phyloP scores from a whole-genome alignment of 1,284 basidiomycete species.

The Schizopora paradoxa region DNA sequence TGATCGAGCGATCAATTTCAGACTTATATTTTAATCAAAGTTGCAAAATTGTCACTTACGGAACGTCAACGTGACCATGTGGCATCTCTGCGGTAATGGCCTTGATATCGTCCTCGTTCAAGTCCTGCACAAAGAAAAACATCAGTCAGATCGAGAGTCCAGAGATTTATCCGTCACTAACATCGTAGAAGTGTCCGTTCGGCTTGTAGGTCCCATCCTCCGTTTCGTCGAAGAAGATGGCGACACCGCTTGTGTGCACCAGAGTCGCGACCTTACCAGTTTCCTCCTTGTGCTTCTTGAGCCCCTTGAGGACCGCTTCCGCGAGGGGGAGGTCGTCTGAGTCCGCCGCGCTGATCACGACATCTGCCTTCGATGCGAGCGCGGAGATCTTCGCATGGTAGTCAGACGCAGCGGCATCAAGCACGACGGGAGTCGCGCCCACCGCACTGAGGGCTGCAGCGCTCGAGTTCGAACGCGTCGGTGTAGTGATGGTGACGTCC shows the following conservation, averaged over 20 bases:
- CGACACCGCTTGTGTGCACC: conserved; percentile 23
- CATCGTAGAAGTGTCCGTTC: conserved; percentile 21
- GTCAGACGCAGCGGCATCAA: no score
- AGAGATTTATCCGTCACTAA: conserved; percentile 9
- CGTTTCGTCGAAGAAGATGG: conserved; percentile 16
- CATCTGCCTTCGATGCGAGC: conserved; percentile 11
- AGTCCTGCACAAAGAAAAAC: conserved; percentile 6
- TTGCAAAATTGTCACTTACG: no score
- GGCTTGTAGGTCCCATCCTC: conserved; percentile 17
- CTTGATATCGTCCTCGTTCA: conserved; percentile 16
- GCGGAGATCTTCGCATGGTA: background rate
- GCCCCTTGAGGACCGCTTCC: conserved; percentile 18
- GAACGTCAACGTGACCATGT: conserved; percentile 19
- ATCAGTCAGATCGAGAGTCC: background rate
- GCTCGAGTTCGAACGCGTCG: conserved; percentile 1
- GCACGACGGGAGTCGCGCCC: conserved; percentile 2
- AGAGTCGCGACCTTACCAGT: conserved; percentile 15
- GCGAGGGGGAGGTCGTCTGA: conserved; percentile 17
- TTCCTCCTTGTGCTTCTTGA: conserved; percentile 12
- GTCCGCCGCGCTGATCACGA: conserved; percentile 22
- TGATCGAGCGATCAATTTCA: no score
- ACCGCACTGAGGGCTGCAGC: background rate
- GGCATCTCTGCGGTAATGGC: conserved; percentile 9
- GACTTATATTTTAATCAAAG: no score
- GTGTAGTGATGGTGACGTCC: background rate